Conservation (phyloP, 2,329 filamentous ascomycete species). For the Trichoderma sp. region DNA sequence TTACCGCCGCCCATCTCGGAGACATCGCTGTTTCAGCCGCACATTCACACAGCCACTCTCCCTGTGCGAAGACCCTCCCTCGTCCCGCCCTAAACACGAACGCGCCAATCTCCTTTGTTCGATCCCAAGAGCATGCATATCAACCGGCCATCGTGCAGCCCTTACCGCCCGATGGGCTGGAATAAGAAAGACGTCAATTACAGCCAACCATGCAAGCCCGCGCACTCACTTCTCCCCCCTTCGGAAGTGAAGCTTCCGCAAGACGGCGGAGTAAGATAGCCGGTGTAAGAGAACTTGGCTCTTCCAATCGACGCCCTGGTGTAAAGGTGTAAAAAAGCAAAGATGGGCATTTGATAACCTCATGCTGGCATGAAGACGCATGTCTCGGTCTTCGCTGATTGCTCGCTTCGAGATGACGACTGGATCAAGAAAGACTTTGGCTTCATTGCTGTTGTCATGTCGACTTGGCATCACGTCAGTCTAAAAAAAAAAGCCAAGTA, state of each 20-base stretch:
- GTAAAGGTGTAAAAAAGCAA: neutral
- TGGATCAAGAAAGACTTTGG: neutral
- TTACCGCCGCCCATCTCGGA: neutral
- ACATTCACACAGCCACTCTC: no score
- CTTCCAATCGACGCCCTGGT: neutral
- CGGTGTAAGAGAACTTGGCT: neutral
- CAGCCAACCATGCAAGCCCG: neutral
- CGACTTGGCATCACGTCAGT: no score
- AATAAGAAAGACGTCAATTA: neutral
- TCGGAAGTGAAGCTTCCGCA: neutral
- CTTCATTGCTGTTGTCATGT: no score
- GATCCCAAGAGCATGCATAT: neutral
- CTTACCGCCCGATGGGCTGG: neutral
- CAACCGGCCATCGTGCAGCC: neutral
- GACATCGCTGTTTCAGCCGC: neutral
- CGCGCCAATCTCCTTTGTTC: neutral
- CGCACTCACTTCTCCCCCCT: no score
- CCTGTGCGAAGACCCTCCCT: neutral
- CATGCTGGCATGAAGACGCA: neutral
- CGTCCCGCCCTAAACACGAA: neutral
- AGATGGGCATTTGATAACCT: neutral
- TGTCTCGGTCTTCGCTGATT: neutral
- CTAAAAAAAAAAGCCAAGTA: no score
- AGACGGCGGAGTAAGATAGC: neutral
- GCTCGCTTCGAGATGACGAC: neutral